Evolutionary conservation across 2,329 filamentous ascomycete species (phyloP).

Genomic region (Tolypocladium endophyticum): DNA sequence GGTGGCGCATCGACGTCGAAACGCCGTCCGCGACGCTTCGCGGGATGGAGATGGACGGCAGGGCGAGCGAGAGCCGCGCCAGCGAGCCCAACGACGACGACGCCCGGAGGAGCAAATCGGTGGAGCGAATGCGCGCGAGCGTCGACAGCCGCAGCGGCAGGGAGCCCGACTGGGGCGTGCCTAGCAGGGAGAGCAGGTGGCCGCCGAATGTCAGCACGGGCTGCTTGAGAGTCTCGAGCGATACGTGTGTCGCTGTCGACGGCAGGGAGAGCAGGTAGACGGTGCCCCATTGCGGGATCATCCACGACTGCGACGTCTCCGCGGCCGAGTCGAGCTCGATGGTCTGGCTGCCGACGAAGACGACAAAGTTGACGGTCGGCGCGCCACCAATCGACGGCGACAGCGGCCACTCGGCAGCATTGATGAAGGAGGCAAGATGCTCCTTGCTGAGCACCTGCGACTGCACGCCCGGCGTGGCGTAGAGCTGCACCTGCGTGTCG

Average conservation of each 20-base stretch:
- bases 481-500: conserved; percentile 91
- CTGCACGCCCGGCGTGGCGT: conserved; percentile 61
- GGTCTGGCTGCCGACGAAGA: conserved; percentile 75
- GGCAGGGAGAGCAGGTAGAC: conserved; percentile 48
- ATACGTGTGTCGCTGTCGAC: conserved; percentile 38
- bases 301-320: conserved; percentile 58
- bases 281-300: conserved; percentile 90
- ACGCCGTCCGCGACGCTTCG: conserved; percentile 78
- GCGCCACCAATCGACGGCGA: conserved; percentile 88
- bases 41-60: conserved; percentile 87
- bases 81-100: conserved; percentile 91
- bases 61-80: conserved; percentile 69
- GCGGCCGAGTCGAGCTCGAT: conserved; percentile 40
- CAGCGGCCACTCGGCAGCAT: conserved; percentile 94
- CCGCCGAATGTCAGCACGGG: conserved; percentile 84
- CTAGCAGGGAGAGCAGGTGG: conserved; percentile 79
- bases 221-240: conserved; percentile 57
- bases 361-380: conserved; percentile 90
- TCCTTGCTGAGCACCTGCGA: conserved; percentile 64
- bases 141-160: conserved; percentile 78
- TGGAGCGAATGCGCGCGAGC: conserved; percentile 73
- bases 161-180: conserved; percentile 72
- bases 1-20: conserved; percentile 64
- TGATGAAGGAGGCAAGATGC: conserved; percentile 89
- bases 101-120: conserved; percentile 76